Conservation (phyloP, 495 filamentous ascomycete genomes). For the Stereocaulon alpinum region DNA sequence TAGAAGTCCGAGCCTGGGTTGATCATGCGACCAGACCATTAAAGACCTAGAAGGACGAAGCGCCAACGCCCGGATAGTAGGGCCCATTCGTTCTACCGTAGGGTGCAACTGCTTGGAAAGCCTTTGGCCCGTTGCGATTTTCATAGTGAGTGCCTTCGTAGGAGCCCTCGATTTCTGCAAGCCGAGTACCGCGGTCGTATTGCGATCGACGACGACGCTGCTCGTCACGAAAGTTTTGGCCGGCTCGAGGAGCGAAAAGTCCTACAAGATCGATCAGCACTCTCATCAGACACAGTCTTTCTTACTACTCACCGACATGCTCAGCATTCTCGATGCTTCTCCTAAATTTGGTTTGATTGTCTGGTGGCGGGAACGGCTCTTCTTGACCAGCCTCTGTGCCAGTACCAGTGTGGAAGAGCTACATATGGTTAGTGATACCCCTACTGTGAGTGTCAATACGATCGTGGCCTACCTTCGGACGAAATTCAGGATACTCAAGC, state of each 20-base stretch:
- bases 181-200: conserved; percentile 60
- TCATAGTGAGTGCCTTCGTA: conserved; percentile 34
- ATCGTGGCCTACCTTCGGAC: conserved; percentile 62
- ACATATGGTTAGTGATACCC: neutral
- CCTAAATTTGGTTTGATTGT: conserved; percentile 78
- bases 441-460: neutral
- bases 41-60: neutral
- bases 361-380: conserved; percentile 61
- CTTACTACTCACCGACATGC: conserved; percentile 56
- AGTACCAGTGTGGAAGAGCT: conserved; percentile 41
- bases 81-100: neutral
- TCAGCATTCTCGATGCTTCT: conserved; percentile 77
- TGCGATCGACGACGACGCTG: conserved; percentile 68
- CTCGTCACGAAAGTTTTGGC: conserved; percentile 63
- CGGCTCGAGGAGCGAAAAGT: conserved; percentile 60
- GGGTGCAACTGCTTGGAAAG: neutral
- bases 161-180: conserved; percentile 48
- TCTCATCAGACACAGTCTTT: neutral
- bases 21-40: neutral
- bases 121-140: neutral
- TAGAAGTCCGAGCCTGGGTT: neutral
- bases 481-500: conserved; percentile 67
- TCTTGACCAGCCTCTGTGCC: conserved; percentile 44
- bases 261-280: conserved; percentile 32
- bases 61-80: neutral